Conservation (phyloP, 2,329 filamentous ascomycete species). For the Elsinoe australis region DNA sequence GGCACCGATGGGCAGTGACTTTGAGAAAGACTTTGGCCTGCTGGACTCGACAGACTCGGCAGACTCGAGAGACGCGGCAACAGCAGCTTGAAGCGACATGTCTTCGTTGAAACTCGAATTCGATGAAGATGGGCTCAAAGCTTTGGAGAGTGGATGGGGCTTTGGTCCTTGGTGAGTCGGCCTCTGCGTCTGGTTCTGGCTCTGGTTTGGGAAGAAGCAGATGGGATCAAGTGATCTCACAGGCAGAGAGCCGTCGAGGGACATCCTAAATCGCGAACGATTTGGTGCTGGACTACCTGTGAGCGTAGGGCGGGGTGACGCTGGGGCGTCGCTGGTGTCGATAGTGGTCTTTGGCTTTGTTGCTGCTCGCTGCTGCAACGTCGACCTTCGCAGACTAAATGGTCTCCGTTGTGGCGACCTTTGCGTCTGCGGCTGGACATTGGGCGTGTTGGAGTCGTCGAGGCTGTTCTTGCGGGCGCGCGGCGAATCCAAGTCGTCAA, state of each 20-base stretch:
- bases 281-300: constrained; percentile 25
- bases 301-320: constrained; percentile 10
- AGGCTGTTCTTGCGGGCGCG: constrained; percentile 20
- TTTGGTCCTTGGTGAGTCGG: constrained; percentile 35
- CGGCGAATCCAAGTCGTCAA: constrained; percentile 24
- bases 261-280: constrained; percentile 55
- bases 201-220: constrained; percentile 27
- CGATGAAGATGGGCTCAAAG: constrained; percentile 80
- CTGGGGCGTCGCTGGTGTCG: constrained; percentile 29
- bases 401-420: constrained; percentile 30
- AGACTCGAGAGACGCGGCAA: constrained; percentile 16
- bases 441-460: constrained; percentile 17
- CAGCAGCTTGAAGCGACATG: constrained; percentile 48
- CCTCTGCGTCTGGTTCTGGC: constrained; percentile 28
- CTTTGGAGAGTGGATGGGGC: constrained; percentile 77
- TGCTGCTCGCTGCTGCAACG: constrained; percentile 71
- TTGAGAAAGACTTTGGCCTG: constrained; percentile 59
- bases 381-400: constrained; percentile 63
- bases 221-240: constrained; percentile 56
- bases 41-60: constrained; percentile 27
- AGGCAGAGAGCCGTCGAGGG: constrained; percentile 68
- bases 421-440: constrained; percentile 21
- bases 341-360: constrained; percentile 31
- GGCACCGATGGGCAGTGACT: constrained; percentile 64
- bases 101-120: constrained; percentile 70